Conservation (phyloP, 1,284 basidiomycete genomes). For the Ceratobasidium papillatum region DNA sequence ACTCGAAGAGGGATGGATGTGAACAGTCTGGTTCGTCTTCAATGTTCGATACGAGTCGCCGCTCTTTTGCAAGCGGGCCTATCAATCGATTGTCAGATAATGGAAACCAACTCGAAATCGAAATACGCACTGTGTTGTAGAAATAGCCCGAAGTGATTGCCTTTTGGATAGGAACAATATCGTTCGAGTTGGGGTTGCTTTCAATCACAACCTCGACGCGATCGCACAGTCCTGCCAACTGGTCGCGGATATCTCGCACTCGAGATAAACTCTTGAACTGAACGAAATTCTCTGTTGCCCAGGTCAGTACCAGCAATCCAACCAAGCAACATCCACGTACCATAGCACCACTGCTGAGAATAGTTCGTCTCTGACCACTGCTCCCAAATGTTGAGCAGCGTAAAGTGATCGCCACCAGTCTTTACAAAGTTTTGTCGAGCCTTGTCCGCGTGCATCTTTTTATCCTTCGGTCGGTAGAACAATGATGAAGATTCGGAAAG, state of each 20-base stretch:
- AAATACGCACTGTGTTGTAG: slow-evolving; percentile 84
- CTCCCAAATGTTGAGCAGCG: slow-evolving; percentile 95
- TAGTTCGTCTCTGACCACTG: slow-evolving; percentile 99
- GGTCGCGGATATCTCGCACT: slow-evolving; percentile 95
- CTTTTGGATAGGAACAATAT: slow-evolving; percentile 93
- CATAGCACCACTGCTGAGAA: slow-evolving; percentile 73
- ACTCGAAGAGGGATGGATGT: slow-evolving; percentile 95
- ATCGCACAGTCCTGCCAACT: slow-evolving; percentile 93
- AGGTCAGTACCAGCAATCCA: slow-evolving; percentile 44
- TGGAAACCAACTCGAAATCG: background rate
- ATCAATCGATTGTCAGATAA: background rate
- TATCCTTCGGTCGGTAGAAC: slow-evolving; percentile 98
- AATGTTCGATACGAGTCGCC: slow-evolving; percentile 92
- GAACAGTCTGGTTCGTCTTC: slow-evolving; percentile 95
- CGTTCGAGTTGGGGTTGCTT: slow-evolving; percentile 87
- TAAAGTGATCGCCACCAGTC: slow-evolving; percentile 97
- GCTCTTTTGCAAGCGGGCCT: slow-evolving; percentile 89
- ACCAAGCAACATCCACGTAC: slow-evolving; percentile 18
- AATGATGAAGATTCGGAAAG: slow-evolving; percentile 93
- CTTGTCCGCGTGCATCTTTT: slow-evolving; percentile 94
- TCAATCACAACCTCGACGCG: slow-evolving; percentile 93
- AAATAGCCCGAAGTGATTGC: slow-evolving; percentile 95
- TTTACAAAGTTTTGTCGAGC: slow-evolving; percentile 96
- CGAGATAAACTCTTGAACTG: slow-evolving; percentile 96
- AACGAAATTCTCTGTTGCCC: slow-evolving; percentile 95